These are phyloP conservation scores for Chloromonas sp. DNA, from an alignment of 163 green algal genomes.

Conservation along the genomic window DNA sequence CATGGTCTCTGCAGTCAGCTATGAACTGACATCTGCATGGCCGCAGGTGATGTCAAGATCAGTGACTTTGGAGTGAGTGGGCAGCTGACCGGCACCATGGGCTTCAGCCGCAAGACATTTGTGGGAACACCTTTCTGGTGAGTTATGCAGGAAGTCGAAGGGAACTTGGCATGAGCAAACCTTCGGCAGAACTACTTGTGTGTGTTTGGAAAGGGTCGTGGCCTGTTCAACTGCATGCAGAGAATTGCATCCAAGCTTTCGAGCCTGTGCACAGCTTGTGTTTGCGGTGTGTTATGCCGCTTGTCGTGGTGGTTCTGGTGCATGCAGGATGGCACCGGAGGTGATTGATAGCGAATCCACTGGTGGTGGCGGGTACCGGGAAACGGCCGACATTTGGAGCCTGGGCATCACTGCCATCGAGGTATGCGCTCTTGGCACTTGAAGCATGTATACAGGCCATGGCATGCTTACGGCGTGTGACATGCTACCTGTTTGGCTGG, in stretches of 20 bases:
- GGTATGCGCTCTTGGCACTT: slow-evolving; percentile 23
- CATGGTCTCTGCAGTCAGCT: too few relatives aligned
- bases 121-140: slow-evolving; percentile 92
- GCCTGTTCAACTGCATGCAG: slow-evolving; percentile 15
- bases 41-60: slow-evolving; percentile 75
- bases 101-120: slow-evolving; percentile 86
- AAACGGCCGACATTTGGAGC: slow-evolving; percentile 90
- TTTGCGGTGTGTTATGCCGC: too few relatives aligned
- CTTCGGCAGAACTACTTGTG: neutral
- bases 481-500: too few relatives aligned
- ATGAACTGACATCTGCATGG: neutral
- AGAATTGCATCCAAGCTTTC: slow-evolving; percentile 13
- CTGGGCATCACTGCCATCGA: slow-evolving; percentile 94
- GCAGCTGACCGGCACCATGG: slow-evolving; percentile 83
- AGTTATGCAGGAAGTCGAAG: neutral
- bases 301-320: neutral
- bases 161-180: neutral
- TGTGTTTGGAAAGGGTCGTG: neutral
- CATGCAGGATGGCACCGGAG: slow-evolving; percentile 21
- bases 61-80: slow-evolving; percentile 92
- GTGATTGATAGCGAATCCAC: slow-evolving; percentile 52
- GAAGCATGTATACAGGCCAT: neutral
- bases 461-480: neutral
- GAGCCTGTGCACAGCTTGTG: too few relatives aligned
- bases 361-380: slow-evolving; percentile 72